These are phyloP conservation scores for Candida manassasensis DNA, from an alignment of 805 yeast genomes.

Conservation along the genomic window DNA sequence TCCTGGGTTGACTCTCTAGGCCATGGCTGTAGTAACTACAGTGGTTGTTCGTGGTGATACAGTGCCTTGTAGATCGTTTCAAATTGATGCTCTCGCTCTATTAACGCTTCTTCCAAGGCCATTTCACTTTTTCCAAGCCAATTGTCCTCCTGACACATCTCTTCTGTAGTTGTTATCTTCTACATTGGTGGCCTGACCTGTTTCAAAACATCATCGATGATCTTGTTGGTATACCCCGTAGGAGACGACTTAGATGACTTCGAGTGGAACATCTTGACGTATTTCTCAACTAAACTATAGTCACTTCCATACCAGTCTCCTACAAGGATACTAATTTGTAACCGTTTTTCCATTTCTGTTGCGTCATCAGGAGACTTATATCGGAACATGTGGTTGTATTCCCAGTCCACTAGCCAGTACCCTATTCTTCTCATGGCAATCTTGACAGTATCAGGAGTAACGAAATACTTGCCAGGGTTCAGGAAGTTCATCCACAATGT, in stretches of 20 bases:
- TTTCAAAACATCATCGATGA: conserved; percentile 34
- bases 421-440: conserved; percentile 35
- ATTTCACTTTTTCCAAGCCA: too few relatives aligned
- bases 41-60: too few relatives aligned
- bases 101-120: too few relatives aligned
- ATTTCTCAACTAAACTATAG: conserved; percentile 28
- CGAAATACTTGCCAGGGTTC: conserved; percentile 14
- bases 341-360: conserved; percentile 14
- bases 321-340: conserved; percentile 29
- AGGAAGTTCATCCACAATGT: conserved; percentile 15
- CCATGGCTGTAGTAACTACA: too few relatives aligned
- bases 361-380: conserved; percentile 5
- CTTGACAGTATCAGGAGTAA: conserved; percentile 36
- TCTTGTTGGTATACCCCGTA: conserved; percentile 28
- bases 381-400: conserved; percentile 18
- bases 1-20: too few relatives aligned
- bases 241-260: conserved; percentile 19
- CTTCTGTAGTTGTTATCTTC: too few relatives aligned
- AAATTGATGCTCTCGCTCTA: too few relatives aligned
- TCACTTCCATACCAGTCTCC: conserved; percentile 45
- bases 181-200: conserved; percentile 37
- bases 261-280: conserved; percentile 18
- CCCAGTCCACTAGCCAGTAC: conserved; percentile 44
- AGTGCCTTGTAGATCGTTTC: too few relatives aligned
- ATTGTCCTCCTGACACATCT: too few relatives aligned